Percentiles rank a stretch among this genome's conserved stretches.
phyloP scores from a whole-genome alignment of 1,139 yeast species.

The Arxiozyma heterogenica region DNA sequence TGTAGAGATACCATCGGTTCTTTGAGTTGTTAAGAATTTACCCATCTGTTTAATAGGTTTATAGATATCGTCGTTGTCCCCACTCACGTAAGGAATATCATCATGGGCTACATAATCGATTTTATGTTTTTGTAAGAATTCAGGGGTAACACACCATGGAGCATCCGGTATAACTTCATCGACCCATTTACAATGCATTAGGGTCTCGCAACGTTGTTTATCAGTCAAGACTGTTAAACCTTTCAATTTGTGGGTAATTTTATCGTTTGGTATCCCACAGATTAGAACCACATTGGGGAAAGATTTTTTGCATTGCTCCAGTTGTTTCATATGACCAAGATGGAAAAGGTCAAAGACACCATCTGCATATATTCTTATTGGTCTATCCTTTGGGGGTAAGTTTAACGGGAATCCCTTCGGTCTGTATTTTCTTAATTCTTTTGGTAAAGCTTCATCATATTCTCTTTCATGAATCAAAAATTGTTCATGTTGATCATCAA shows the following conservation, averaged over 20 bases:
- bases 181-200: slow-evolving; percentile 91
- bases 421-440: slow-evolving; percentile 55
- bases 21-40: slow-evolving; percentile 84
- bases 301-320: slow-evolving; percentile 94
- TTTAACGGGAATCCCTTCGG: slow-evolving; percentile 67
- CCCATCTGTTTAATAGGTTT: slow-evolving; percentile 86
- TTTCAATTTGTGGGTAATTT: slow-evolving; percentile 82
- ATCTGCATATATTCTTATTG: slow-evolving; percentile 89
- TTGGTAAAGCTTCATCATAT: slow-evolving; percentile 53
- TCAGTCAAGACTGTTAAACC: slow-evolving; percentile 89
- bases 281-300: slow-evolving; percentile 75
- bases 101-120: slow-evolving; percentile 98
- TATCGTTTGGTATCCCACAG: slow-evolving; percentile 86
- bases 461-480: slow-evolving; percentile 36
- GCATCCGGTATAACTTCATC: slow-evolving; percentile 92
- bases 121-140: slow-evolving; percentile 64
- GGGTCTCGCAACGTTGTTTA: slow-evolving; percentile 77
- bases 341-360: slow-evolving; percentile 96
- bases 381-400: slow-evolving; percentile 76
- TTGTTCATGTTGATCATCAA: slow-evolving; percentile 26
- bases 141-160: slow-evolving; percentile 90
- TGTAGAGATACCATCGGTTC: slow-evolving; percentile 94
- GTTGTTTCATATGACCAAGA: slow-evolving; percentile 93
- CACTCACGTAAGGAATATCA: slow-evolving; percentile 87
- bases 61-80: slow-evolving; percentile 83